Evolutionary conservation across 164 flowering plant species (phyloP).

Genomic region (Aristolochia californica): DNA sequence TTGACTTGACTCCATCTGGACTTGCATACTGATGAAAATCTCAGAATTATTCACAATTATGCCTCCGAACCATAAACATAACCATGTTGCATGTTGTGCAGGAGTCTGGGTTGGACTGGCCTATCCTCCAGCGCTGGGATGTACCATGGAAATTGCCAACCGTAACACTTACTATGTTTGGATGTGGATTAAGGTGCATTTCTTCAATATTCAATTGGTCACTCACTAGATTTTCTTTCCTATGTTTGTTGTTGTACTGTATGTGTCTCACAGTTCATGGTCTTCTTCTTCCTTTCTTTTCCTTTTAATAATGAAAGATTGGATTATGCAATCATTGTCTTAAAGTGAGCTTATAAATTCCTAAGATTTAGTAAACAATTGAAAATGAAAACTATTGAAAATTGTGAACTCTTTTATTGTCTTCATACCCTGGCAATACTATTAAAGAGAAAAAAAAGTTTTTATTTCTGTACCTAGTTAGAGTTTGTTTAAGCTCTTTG

Average conservation of each 20-base stretch:
- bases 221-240: too few species aligned
- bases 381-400: too few species aligned
- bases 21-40: too few species aligned
- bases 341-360: background rate
- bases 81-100: conserved; percentile 9
- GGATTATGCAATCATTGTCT: background rate
- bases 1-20: too few species aligned
- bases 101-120: conserved; percentile 43
- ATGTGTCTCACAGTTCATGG: background rate
- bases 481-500: too few species aligned
- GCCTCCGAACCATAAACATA: background rate
- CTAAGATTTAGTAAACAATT: background rate
- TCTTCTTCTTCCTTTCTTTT: background rate
- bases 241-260: background rate
- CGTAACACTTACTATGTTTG: conserved; percentile 56
- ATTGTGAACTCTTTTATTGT: too few species aligned
- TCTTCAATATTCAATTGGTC: background rate
- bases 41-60: too few species aligned
- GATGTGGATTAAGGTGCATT: conserved; percentile 72
- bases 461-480: too few species aligned
- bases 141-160: conserved; percentile 95
- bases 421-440: too few species aligned
- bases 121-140: conserved; percentile 65
- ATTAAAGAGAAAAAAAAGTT: too few species aligned
- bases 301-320: background rate